These are phyloP conservation scores for Rhododendron kiyosumense DNA, from an alignment of 148 eudicot genomes.

Conservation along the genomic window DNA sequence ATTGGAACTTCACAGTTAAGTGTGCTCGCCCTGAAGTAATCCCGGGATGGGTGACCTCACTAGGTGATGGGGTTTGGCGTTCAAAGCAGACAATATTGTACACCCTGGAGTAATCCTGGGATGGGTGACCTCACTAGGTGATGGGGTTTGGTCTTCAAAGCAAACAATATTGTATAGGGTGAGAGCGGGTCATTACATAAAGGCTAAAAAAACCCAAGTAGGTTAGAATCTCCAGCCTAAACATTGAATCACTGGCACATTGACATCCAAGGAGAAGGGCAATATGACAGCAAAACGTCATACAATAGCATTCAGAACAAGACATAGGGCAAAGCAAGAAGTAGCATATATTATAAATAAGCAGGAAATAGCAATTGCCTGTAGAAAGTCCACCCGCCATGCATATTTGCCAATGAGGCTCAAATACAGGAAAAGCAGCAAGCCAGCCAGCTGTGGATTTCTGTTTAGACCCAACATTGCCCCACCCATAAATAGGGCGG, in stretches of 20 bases:
- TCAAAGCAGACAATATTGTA: no score
- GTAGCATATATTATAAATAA: not conserved
- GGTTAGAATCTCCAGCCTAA: not conserved
- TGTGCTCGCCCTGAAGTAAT: no score
- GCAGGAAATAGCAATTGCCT: slow-evolving; percentile 35
- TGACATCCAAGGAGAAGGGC: not conserved
- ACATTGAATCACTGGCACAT: not conserved
- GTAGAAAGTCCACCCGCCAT: slow-evolving; percentile 98
- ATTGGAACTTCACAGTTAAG: no score
- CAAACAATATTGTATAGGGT: no score
- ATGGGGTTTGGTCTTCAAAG: no score
- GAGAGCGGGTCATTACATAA: no score
- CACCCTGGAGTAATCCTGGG: no score
- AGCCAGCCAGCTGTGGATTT: slow-evolving; percentile 99
- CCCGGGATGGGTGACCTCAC: no score
- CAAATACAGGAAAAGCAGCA: slow-evolving; percentile 97
- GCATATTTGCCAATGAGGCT: slow-evolving; percentile 99
- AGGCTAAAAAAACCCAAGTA: not conserved
- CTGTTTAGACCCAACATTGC: slow-evolving; percentile 83
- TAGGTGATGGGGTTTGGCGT: no score
- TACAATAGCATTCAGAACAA: not conserved
- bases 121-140: no score
- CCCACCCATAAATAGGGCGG: slow-evolving; percentile 92
- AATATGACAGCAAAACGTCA: not conserved
- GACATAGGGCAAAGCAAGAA: not conserved